Percentiles rank a stretch among this genome's conserved stretches.
Conservation (phyloP, 148 eudicot species). For the Diospyros lotus region DNA sequence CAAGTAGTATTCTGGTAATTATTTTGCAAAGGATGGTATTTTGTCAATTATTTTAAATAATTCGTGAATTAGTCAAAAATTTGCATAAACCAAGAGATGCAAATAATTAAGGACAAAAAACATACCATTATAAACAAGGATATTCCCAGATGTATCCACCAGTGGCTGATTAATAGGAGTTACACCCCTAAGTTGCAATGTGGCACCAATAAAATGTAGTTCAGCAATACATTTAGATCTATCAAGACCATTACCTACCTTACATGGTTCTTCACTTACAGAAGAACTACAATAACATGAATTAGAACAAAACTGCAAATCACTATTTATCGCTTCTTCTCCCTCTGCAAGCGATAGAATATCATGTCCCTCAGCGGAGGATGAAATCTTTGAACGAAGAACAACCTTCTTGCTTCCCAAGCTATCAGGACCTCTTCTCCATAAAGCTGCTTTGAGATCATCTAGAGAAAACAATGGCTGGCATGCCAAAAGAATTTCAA, state of each 20-base stretch:
- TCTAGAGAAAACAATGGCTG: constrained; percentile 41
- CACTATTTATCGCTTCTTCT: constrained; percentile 23
- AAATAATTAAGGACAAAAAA: background rate
- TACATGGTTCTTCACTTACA: constrained; percentile 16
- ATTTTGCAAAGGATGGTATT: too few relatives aligned
- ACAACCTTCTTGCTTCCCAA: constrained; percentile 51
- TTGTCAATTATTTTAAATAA: too few relatives aligned
- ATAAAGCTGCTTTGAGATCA: constrained; percentile 59
- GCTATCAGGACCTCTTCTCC: constrained; percentile 89
- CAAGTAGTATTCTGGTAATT: too few relatives aligned
- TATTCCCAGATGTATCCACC: constrained; percentile 61
- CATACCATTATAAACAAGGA: constrained; percentile 86
- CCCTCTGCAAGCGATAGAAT: constrained; percentile 21
- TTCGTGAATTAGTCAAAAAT: too few relatives aligned
- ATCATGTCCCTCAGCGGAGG: constrained; percentile 16
- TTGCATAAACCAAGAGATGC: too few relatives aligned
- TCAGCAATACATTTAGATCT: constrained; percentile 24
- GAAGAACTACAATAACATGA: constrained; percentile 10
- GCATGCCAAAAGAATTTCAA: background rate
- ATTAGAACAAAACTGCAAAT: constrained; percentile 2
- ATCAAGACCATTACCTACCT: constrained; percentile 11
- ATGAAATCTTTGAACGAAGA: constrained; percentile 24
- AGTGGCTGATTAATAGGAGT: constrained; percentile 65
- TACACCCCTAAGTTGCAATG: constrained; percentile 80
- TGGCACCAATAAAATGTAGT: constrained; percentile 68